Conservation (phyloP, 1,284 basidiomycete genomes). For the Sporisorium exsertum region DNA sequence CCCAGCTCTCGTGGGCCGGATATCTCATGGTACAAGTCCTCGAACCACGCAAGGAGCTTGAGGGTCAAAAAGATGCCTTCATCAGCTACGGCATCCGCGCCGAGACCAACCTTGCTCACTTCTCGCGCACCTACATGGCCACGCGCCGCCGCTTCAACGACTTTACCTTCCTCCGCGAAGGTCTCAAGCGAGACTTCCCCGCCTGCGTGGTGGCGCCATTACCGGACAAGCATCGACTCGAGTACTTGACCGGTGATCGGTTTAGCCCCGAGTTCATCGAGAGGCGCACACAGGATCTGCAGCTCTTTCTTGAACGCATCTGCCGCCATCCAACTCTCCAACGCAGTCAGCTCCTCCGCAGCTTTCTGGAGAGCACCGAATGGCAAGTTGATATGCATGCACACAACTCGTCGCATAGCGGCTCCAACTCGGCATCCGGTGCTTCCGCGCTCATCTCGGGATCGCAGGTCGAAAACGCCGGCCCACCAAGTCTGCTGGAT, state of each 20-base stretch:
- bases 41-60: constrained; percentile 93
- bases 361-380: constrained; percentile 96
- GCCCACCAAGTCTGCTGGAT: constrained; percentile 72
- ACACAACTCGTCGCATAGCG: constrained; percentile 52
- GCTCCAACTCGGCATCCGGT: constrained; percentile 14
- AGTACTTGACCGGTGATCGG: constrained; percentile 93
- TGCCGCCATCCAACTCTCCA: constrained; percentile 94
- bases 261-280: constrained; percentile 98
- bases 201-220: constrained; percentile 95
- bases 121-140: constrained; percentile 74
- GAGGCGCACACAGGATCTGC: constrained; percentile 85
- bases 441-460: constrained; percentile 22
- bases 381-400: constrained; percentile 75
- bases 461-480: constrained; percentile 35
- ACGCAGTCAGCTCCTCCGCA: constrained; percentile 85
- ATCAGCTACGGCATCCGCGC: constrained; percentile 93
- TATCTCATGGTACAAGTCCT: constrained; percentile 77
- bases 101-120: constrained; percentile 86
- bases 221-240: constrained; percentile 93
- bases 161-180: constrained; percentile 91
- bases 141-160: constrained; percentile 92
- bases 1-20: constrained; percentile 57
- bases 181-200: constrained; percentile 90
- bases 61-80: constrained; percentile 89
- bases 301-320: constrained; percentile 90